Conservation (phyloP, 2,329 filamentous ascomycete species). For the Sclerotinia glacialis region DNA sequence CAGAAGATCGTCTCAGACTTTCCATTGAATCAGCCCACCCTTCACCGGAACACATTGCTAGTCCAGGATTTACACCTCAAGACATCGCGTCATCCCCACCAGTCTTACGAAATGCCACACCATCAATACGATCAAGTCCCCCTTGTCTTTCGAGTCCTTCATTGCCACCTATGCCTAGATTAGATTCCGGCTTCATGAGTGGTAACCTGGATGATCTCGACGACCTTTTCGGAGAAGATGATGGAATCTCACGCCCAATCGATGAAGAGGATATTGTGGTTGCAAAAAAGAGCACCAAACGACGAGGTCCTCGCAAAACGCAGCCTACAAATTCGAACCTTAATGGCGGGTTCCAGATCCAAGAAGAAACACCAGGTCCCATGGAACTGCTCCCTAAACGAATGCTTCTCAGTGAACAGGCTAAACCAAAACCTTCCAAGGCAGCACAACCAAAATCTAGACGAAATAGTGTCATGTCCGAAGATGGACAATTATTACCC, state of each 20-base stretch:
- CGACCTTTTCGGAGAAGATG: slow-evolving; percentile 59
- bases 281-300: slow-evolving; percentile 38
- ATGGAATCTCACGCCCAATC: slow-evolving; percentile 37
- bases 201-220: slow-evolving; percentile 51
- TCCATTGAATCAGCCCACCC: slow-evolving; percentile 47
- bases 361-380: slow-evolving; percentile 42
- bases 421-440: slow-evolving; percentile 32
- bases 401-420: slow-evolving; percentile 36
- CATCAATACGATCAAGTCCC: slow-evolving; percentile 75
- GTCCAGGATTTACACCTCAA: slow-evolving; percentile 66
- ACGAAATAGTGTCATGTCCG: slow-evolving; percentile 34
- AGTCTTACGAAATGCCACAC: slow-evolving; percentile 61
- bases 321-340: slow-evolving; percentile 25
- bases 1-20: slow-evolving; percentile 37
- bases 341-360: slow-evolving; percentile 37
- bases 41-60: slow-evolving; percentile 47
- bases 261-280: slow-evolving; percentile 42
- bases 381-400: slow-evolving; percentile 44
- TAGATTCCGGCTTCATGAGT: slow-evolving; percentile 83
- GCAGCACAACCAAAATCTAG: slow-evolving; percentile 39
- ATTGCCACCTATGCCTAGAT: slow-evolving; percentile 54
- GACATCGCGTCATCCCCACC: slow-evolving; percentile 91
- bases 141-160: slow-evolving; percentile 62
- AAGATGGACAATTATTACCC: slow-evolving; percentile 36
- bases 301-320: slow-evolving; percentile 24